Percentiles rank a stretch among this genome's conserved stretches.
These are phyloP conservation scores for Cyclotella atomus DNA, from an alignment of 108 stramenopile species.

Conservation along the genomic window DNA sequence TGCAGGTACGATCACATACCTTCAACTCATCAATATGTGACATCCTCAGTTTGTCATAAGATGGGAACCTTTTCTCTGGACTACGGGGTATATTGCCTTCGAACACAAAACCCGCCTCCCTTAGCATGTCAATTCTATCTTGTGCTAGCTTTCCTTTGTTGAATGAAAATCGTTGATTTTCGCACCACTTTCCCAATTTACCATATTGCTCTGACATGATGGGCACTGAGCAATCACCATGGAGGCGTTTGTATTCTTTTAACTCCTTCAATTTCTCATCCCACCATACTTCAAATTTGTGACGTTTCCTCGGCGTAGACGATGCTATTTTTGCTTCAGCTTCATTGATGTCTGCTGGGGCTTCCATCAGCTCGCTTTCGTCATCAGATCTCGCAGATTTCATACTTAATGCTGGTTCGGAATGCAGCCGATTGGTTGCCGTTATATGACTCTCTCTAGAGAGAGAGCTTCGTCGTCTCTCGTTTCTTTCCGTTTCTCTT, in stretches of 20 bases:
- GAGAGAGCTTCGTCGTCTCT: too few relatives aligned
- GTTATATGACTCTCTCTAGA: too few relatives aligned
- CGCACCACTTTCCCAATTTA: not conserved
- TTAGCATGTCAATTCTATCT: not conserved
- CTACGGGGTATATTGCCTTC: not conserved
- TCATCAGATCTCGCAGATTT: too few relatives aligned
- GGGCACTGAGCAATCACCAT: not conserved
- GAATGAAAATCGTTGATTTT: not conserved
- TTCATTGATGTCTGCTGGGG: too few relatives aligned
- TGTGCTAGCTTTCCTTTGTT: not conserved
- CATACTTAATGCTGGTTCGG: too few relatives aligned
- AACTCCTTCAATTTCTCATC: not conserved
- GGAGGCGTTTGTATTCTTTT: not conserved
- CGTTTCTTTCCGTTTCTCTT: too few relatives aligned
- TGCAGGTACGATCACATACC: too few relatives aligned
- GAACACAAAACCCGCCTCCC: not conserved
- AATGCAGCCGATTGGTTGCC: too few relatives aligned
- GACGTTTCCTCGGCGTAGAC: not conserved
- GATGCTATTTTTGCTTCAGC: too few relatives aligned
- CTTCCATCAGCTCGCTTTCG: too few relatives aligned
- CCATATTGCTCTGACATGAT: not conserved
- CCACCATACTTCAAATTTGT: not conserved
- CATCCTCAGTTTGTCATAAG: not conserved
- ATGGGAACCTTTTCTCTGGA: not conserved
- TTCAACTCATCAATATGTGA: not conserved